A percentile compares a stretch with the other conserved stretches of the same genome.
Evolutionary conservation across 305 asterid species (phyloP).

Genomic region (Solanum chacoense): DNA sequence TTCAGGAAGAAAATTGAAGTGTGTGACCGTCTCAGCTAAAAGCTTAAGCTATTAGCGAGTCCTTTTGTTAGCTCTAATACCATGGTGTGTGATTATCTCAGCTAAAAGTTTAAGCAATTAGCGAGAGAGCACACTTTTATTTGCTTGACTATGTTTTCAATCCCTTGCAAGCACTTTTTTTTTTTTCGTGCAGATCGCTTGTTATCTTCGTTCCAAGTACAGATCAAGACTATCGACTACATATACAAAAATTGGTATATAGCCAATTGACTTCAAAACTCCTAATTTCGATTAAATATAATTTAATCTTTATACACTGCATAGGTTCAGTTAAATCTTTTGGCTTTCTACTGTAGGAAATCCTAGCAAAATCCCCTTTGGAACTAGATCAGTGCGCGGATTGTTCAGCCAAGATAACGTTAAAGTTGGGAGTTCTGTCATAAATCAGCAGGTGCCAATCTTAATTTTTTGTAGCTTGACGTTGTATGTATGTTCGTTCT

Average conservation of each 20-base stretch:
- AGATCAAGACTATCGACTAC: constrained; percentile 14
- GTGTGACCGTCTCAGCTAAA: not conserved
- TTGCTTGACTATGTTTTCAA: not conserved
- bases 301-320: not conserved
- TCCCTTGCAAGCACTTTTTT: not conserved
- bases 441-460: constrained; percentile 16
- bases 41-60: not conserved
- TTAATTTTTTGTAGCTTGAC: not conserved
- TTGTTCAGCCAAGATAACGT: constrained; percentile 19
- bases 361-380: constrained; percentile 13
- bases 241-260: constrained; percentile 13
- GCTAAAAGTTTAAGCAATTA: not conserved
- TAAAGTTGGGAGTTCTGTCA: constrained; percentile 11
- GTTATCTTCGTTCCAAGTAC: constrained; percentile 18
- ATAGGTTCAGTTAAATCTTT: not conserved
- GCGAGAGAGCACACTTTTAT: not conserved
- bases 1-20: not conserved
- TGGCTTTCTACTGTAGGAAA: constrained; percentile 9
- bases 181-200: constrained; percentile 6
- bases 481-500: not conserved
- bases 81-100: not conserved
- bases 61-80: not conserved
- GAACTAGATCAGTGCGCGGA: constrained; percentile 17
- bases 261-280: not conserved
- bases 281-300: not conserved